Evolutionary conservation across 805 yeast genomes (phyloP), one percentile per base, ranked within the genome.

Genomic region (Cyberlindnera xishuangbannaensis): DNA sequence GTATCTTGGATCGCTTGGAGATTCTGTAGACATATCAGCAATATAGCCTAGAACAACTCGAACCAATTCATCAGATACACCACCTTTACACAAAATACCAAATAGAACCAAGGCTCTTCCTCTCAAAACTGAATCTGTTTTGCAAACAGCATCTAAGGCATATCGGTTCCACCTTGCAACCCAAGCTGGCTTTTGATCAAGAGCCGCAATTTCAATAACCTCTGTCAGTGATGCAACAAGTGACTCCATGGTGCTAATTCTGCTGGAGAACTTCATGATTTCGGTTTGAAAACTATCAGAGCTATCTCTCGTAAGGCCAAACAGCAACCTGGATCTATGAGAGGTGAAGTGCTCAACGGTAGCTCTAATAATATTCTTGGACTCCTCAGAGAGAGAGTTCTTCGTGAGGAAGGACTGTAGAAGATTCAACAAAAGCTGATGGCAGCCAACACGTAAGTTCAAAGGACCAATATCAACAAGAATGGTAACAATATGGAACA

Each of bases 321-420:
- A 80, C 36, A 83, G 59, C 66, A 80, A 68, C 43, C 73, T 76
- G 12, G 76, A 74, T 47, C 85, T 65, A 30, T 79, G 83, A n/a
- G 80, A 75, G 31, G 66, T 59, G 30, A 65, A 59, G 10, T 50
- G 52, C 6, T 42, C 50, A 14, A 60, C 68, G 3, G 78, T 65
- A 1, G 62, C 59, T 31, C 68, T 67, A 15, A 84, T 64, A 9
- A 63, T 53, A 2, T 50, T 45, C 37, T 60, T 62, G 22, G 63
- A 62, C 4, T 51, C 51, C 3, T 46, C 53, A 1, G 73, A 53
- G n/a, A 82, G 53, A 15, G 62, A 61, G 2, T 76, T 76, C 39
- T 73, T 77, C 14, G 76, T 68, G 11, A 76, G 60, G 44, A 80
- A 73, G 0, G 92, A 73, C 45, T 83, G 92, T 27, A 84, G 67